These are phyloP conservation scores for Meyerozyma guilliermondii DNA, from an alignment of 1,139 yeast genomes.

Conservation along the genomic window DNA sequence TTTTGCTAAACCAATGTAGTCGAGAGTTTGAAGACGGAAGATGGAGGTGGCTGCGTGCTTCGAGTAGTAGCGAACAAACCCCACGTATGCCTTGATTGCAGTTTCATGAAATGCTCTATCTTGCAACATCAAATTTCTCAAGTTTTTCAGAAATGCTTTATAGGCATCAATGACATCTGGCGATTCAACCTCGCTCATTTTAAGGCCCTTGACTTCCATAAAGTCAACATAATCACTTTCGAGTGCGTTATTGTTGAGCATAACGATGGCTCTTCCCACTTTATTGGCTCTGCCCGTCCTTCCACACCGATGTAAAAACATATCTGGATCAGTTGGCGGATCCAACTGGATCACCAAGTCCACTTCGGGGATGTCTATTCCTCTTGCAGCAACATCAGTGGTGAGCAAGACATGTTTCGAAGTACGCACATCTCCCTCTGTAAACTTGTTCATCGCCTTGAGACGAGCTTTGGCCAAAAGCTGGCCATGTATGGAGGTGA, in stretches of 20 bases:
- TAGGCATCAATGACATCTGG: slow-evolving; percentile 20
- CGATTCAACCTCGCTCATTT: slow-evolving; percentile 36
- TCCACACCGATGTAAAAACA: slow-evolving; percentile 15
- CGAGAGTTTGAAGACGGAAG: slow-evolving; percentile 68
- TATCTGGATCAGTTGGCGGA: slow-evolving; percentile 78
- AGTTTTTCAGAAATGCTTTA: slow-evolving; percentile 19
- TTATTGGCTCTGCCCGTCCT: slow-evolving; percentile 54
- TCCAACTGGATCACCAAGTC: slow-evolving; percentile 84
- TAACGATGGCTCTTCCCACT: slow-evolving; percentile 71
- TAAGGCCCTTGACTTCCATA: slow-evolving; percentile 68
- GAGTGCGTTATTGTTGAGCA: slow-evolving; percentile 52
- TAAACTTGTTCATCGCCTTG: slow-evolving; percentile 60
- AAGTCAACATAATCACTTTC: slow-evolving; percentile 83
- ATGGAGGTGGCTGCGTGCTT: slow-evolving; percentile 91
- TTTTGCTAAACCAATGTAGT: slow-evolving; percentile 66
- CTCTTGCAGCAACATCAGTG: slow-evolving; percentile 90
- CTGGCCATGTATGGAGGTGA: slow-evolving; percentile 83
- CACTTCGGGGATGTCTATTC: slow-evolving; percentile 88
- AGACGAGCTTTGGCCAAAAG: slow-evolving; percentile 69
- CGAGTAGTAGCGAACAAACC: slow-evolving; percentile 76
- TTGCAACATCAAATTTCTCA: slow-evolving; percentile 56
- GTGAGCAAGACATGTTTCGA: slow-evolving; percentile 64
- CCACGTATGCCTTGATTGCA: slow-evolving; percentile 77
- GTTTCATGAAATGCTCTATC: slow-evolving; percentile 80
- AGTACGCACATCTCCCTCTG: slow-evolving; percentile 36